phyloP scores from a whole-genome alignment of 1,284 basidiomycete genomes.

The Bjerkandera adusta region DNA sequence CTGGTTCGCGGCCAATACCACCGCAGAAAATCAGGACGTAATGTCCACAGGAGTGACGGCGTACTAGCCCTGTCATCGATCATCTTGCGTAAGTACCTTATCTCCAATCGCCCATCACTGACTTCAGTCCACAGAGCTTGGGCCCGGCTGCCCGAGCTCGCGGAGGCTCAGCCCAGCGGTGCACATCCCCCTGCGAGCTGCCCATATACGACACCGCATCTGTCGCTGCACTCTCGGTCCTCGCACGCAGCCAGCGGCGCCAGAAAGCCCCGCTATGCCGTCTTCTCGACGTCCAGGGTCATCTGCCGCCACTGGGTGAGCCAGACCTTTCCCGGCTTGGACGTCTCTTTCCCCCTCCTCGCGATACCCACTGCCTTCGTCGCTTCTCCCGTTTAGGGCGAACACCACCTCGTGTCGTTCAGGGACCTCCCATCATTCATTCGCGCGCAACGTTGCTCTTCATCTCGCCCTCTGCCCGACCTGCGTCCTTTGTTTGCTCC shows the following conservation, averaged over 20 bases:
- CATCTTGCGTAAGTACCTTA: neutral
- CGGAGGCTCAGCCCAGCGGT: too few species aligned
- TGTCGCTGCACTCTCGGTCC: constrained; percentile 4
- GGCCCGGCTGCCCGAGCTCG: neutral
- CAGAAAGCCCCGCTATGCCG: constrained; percentile 10
- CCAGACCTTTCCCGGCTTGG: constrained; percentile 5
- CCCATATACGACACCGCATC: neutral
- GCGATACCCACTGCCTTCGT: constrained; percentile 1
- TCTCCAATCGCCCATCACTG: constrained; percentile 1
- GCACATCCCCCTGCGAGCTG: neutral
- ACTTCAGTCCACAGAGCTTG: neutral
- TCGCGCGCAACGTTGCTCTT: constrained; percentile 29
- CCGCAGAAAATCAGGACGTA: too few species aligned
- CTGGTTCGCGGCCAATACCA: too few species aligned
- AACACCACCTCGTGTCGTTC: constrained; percentile 22
- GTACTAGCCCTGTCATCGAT: neutral
- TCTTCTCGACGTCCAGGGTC: constrained; percentile 5
- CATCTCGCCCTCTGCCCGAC: constrained; percentile 26
- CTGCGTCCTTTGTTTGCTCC: constrained; percentile 9
- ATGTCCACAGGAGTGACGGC: neutral
- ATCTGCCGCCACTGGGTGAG: constrained; percentile 12
- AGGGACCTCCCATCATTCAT: constrained; percentile 15
- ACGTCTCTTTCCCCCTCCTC: neutral
- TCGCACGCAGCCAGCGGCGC: constrained; percentile 4
- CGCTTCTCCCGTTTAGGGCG: neutral